Conservation (phyloP, 2,329 filamentous ascomycete genomes). For the Ophiobolus disseminans region DNA sequence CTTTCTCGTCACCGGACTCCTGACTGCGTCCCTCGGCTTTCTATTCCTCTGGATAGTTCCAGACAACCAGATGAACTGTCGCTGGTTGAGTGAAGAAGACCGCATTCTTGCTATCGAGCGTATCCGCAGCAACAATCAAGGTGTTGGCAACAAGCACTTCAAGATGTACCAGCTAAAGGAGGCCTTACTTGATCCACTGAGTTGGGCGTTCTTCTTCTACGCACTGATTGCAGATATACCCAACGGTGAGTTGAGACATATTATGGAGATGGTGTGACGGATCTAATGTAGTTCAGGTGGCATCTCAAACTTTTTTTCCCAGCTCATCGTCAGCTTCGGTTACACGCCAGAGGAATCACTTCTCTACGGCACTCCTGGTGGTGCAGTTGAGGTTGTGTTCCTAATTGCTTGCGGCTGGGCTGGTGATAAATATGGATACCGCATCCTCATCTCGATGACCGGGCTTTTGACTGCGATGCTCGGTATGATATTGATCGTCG, state of each 20-base stretch:
- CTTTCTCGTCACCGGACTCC: constrained; percentile 55
- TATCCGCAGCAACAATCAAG: constrained; percentile 76
- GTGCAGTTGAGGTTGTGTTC: constrained; percentile 68
- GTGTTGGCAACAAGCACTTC: constrained; percentile 73
- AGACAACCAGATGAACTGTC: constrained; percentile 67
- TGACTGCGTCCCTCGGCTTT: constrained; percentile 52
- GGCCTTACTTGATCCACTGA: constrained; percentile 63
- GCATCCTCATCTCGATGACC: constrained; percentile 62
- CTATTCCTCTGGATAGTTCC: constrained; percentile 58
- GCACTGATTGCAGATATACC: constrained; percentile 65
- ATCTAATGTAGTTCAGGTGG: constrained; percentile 49
- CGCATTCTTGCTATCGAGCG: constrained; percentile 72
- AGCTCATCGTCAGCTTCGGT: constrained; percentile 68
- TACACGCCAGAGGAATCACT: constrained; percentile 69
- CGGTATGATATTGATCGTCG: constrained; percentile 70
- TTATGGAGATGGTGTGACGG: too few species aligned
- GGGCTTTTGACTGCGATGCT: constrained; percentile 63
- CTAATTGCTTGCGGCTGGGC: constrained; percentile 64
- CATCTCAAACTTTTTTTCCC: constrained; percentile 67
- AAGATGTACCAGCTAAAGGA: constrained; percentile 71
- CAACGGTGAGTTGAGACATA: constrained; percentile 58
- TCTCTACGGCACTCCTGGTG: constrained; percentile 70
- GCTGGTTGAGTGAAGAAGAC: constrained; percentile 71
- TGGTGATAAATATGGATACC: constrained; percentile 63
- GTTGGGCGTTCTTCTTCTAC: constrained; percentile 67